Evolutionary conservation across 2,329 filamentous ascomycete genomes (phyloP), one percentile per base, ranked within the genome.

Genomic region (Simplicillium aogashimaense): DNA sequence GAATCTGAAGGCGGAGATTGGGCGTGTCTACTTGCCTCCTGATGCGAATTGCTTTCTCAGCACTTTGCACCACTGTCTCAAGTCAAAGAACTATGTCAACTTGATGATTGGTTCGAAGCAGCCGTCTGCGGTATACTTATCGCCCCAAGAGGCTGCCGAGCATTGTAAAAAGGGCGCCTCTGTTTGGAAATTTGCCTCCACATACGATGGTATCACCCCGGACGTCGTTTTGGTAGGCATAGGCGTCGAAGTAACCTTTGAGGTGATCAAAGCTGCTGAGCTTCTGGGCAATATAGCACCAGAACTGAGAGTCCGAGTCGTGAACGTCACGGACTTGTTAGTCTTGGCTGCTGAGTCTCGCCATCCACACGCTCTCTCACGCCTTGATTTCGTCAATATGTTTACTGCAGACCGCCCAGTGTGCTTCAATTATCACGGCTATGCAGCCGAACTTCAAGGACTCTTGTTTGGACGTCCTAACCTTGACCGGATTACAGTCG

Each of bases 391-490:
- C 48, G 53, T 65, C 16, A 60, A 67, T 3, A 56, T 81, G 29
- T 82, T 83, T 52, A 80, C 77, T 0, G 42, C 57, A 0, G 70
- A 81, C 46, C 61, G 55, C 17, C 66, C 68, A 0, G 63, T 82
- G 6, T 69, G 76, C 51, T 78, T 83, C 60, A 83, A 83, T 55
- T 83, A 82, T 50, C 79, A 83, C 48, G 78, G 78, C 10, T 83
- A 83, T 48, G 57, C 67, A 4, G 65, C 67, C 1, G 78, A 83
- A 52, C 55, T 83, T 41, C 69, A 74, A 43, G 77, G 77, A 0
- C 52, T 83, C 18, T 55, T 83, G 3, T 83, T 82, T 50, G 76
- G 75, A 1, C 64, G 77, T 1, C 65, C 64, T 0, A 58, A 62
- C 9, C 49, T 73, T 13, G 63, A 73, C 5, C 65, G 75, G 3